Evolutionary conservation across 139 green algal species (phyloP), one percentile per base, ranked within the genome.

Genomic region (Volvox africanus): DNA sequence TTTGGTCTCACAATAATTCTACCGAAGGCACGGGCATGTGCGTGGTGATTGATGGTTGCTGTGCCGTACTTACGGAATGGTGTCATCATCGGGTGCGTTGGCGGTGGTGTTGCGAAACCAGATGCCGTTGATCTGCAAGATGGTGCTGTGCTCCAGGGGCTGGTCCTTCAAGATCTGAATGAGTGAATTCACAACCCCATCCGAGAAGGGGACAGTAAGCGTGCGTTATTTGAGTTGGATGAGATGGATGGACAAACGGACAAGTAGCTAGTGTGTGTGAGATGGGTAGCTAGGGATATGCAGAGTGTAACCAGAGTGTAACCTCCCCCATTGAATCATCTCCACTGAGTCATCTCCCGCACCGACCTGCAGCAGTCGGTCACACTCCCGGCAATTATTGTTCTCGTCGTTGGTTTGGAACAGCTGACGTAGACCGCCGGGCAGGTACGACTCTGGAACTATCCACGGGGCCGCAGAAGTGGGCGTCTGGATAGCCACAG

Each of bases 71-170:
- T 37, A 89, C 67, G 83, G 36, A 13, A 89, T 61, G 67, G 17
- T 81, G 26, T 89, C 83, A 28, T 89, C 83, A 12, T 89, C 83
- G 36, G 83, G 67, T 2, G 68, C 12, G 2, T 16, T 24, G 35
- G 22, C 17, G 1, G 26, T 55, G 24, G 20, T 44, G 83, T 50
- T 80, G 1, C 83, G 33, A 37, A 89, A 89, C 24, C 24, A 89
- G 35, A 89, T 68, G 36, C 67, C 83, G 36, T 78, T 30, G 67
- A 89, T 50, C 83, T 89, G 83, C 36, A 89, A 28, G 67, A 89
- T 68, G 67, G 36, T 68, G 83, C 36, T 71, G 14, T 50, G n/a
- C 68, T 89, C 83, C 26, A 89, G 26, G 11, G 83, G 83, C 37
- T 22, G 16, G 0, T 5, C 14, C 36, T 67, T 20, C 22, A 89